Percentiles rank a stretch among this genome's conserved stretches.
Evolutionary conservation across 352 stramenopile species (phyloP).

Genomic region (Hyphochytrium catenoides): DNA sequence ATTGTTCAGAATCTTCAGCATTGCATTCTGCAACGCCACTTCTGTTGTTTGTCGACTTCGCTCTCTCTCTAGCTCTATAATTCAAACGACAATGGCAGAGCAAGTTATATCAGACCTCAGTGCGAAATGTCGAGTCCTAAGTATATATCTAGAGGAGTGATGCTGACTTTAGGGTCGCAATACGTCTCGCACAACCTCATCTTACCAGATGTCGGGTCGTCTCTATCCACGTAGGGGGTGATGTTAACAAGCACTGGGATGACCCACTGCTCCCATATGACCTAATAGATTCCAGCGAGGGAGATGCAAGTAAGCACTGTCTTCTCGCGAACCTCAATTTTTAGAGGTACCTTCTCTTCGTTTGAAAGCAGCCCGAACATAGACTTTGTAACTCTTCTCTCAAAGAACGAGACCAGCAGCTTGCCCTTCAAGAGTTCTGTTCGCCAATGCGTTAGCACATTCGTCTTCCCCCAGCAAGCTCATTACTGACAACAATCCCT

Average conservation of each 20-base stretch:
- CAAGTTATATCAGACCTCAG: background rate
- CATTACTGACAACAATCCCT: constrained; percentile 4
- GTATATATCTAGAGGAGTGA: constrained; percentile 24
- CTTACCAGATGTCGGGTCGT: background rate
- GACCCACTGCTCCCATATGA: constrained; percentile 57
- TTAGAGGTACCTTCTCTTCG: constrained; percentile 54
- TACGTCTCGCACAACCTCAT: background rate
- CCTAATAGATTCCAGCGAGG: too few species aligned
- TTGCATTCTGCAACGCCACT: constrained; percentile 19
- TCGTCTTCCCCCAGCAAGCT: background rate
- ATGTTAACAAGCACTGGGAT: constrained; percentile 32
- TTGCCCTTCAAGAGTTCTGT: background rate
- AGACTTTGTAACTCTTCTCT: constrained; percentile 48
- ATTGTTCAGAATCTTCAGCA: constrained; percentile 38
- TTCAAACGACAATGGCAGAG: background rate
- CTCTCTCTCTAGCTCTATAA: background rate
- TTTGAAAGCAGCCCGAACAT: constrained; percentile 56
- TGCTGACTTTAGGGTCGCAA: constrained; percentile 13
- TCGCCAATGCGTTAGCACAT: constrained; percentile 3
- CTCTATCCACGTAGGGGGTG: constrained; percentile 16
- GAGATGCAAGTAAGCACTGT: too few species aligned
- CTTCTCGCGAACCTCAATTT: too few species aligned
- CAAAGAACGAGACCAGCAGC: constrained; percentile 43
- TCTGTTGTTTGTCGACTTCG: background rate
- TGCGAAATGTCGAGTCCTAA: constrained; percentile 13